A percentile compares a stretch with the other conserved stretches of the same genome.
phyloP scores from a whole-genome alignment of 345 rosid species.

The Citrus medica region DNA sequence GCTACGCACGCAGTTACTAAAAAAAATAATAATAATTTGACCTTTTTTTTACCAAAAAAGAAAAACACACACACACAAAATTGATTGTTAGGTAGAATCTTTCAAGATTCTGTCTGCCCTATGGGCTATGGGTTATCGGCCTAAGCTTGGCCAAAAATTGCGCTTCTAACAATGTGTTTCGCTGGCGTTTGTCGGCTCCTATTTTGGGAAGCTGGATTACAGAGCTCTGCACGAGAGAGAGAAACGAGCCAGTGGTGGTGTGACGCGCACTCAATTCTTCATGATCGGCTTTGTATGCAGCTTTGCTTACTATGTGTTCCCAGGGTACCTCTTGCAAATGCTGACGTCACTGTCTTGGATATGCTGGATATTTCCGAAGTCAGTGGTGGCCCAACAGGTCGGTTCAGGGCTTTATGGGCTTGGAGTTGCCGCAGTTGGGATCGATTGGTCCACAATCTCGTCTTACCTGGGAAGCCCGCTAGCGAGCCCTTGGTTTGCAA shows the following conservation, averaged over 20 bases:
- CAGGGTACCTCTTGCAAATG: conserved; percentile 85
- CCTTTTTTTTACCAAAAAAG: no score
- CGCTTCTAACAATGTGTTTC: no score
- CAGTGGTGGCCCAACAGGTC: conserved; percentile 81
- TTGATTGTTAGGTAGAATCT: no score
- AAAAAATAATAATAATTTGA: no score
- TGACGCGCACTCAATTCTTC: conserved; percentile 87
- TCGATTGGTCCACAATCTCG: conserved; percentile 95
- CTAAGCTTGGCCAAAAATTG: no score
- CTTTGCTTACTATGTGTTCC: conserved; percentile 85
- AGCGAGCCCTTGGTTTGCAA: conserved; percentile 99
- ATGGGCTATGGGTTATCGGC: no score
- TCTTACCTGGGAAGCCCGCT: conserved; percentile 97
- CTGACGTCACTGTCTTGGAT: conserved; percentile 91
- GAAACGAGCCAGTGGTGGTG: conserved; percentile 60
- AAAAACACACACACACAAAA: no score
- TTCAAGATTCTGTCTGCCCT: no score
- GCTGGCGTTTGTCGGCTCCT: no score
- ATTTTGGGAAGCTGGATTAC: background rate
- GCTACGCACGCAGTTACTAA: no score
- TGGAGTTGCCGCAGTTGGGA: conserved; percentile 66
- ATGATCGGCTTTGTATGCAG: conserved; percentile 76
- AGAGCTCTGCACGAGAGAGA: conserved; percentile 94
- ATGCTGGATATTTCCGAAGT: conserved; percentile 78
- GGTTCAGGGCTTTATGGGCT: conserved; percentile 96